phyloP scores from a whole-genome alignment of 345 rosid genomes.

The Syzygium oleosum region DNA sequence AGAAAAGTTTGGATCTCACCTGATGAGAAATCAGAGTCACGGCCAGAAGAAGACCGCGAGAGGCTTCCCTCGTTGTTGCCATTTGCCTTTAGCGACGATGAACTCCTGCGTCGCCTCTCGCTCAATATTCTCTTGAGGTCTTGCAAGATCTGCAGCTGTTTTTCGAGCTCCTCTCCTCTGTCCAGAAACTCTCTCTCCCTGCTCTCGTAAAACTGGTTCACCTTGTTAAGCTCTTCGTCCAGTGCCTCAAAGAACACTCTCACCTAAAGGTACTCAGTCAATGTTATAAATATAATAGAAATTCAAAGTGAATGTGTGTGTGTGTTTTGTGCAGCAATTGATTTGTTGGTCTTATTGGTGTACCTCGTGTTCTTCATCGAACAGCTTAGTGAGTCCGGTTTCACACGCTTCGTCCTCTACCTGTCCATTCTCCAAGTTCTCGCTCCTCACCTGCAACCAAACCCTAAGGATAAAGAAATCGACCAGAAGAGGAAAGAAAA shows the following conservation, averaged over 20 bases:
- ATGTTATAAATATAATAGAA: neutral
- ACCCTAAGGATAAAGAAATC: neutral
- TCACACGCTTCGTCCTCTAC: conserved; percentile 51
- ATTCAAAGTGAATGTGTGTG: neutral
- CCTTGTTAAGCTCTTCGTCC: conserved; percentile 78
- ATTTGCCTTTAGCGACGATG: neutral
- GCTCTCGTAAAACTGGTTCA: conserved; percentile 69
- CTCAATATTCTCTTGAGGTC: conserved; percentile 47
- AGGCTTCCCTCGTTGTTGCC: neutral
- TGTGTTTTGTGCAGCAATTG: neutral
- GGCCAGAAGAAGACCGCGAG: conserved; percentile 23
- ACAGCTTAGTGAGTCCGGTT: conserved; percentile 73
- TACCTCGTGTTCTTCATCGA: conserved; percentile 90
- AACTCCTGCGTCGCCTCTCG: conserved; percentile 33
- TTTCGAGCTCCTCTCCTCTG: conserved; percentile 65
- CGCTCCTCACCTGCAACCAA: conserved; percentile 47
- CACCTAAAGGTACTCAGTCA: conserved; percentile 21
- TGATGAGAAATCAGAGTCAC: conserved; percentile 1
- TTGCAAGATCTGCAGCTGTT: conserved; percentile 59
- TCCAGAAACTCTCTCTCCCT: conserved; percentile 74
- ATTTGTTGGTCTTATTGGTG: neutral
- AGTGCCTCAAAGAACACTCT: conserved; percentile 52
- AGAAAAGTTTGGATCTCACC: neutral
- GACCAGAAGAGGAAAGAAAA: neutral
- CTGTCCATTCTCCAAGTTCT: conserved; percentile 35